Evolutionary conservation across 371 early-diverging fungal species (phyloP).

Genomic region (Rhizopus sp.): DNA sequence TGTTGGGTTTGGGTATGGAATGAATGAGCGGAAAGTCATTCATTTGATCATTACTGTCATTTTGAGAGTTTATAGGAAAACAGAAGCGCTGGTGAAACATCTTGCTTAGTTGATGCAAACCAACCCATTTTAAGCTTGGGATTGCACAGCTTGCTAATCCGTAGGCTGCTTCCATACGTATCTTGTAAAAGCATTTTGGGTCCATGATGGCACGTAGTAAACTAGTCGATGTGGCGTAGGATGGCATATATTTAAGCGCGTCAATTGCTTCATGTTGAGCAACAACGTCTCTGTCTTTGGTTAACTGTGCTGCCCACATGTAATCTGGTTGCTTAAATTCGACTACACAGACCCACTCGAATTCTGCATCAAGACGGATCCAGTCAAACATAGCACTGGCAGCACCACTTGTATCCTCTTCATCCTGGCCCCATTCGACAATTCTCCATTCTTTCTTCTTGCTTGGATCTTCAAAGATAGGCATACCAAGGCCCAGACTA

Average conservation of each 20-base stretch:
- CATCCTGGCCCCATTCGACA: slow-evolving; percentile 83
- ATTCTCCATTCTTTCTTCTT: slow-evolving; percentile 76
- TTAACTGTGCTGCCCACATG: slow-evolving; percentile 96
- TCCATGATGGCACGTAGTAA: slow-evolving; percentile 81
- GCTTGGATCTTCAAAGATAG: slow-evolving; percentile 70
- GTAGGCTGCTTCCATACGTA: slow-evolving; percentile 91
- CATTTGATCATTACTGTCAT: slow-evolving; percentile 3
- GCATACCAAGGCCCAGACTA: slow-evolving; percentile 66
- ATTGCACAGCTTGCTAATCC: slow-evolving; percentile 79
- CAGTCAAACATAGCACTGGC: slow-evolving; percentile 89
- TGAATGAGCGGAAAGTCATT: slow-evolving; percentile 48
- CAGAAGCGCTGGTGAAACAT: slow-evolving; percentile 81
- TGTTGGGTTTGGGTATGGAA: slow-evolving; percentile 81
- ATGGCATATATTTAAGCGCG: slow-evolving; percentile 67
- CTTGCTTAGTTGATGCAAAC: slow-evolving; percentile 73
- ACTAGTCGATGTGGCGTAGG: slow-evolving; percentile 71
- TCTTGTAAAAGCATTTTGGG: slow-evolving; percentile 85
- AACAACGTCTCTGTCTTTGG: slow-evolving; percentile 92
- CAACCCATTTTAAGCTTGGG: slow-evolving; percentile 64
- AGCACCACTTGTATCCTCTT: slow-evolving; percentile 69
- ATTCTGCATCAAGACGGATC: slow-evolving; percentile 96
- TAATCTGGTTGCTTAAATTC: slow-evolving; percentile 93
- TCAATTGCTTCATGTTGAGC: slow-evolving; percentile 93
- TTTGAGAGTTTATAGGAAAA: slow-evolving; percentile 31
- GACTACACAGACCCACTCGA: slow-evolving; percentile 90